Percentiles rank a stretch among this genome's conserved stretches.
phyloP scores from a whole-genome alignment of 441 rosid genomes.

The Populus hybrid region DNA sequence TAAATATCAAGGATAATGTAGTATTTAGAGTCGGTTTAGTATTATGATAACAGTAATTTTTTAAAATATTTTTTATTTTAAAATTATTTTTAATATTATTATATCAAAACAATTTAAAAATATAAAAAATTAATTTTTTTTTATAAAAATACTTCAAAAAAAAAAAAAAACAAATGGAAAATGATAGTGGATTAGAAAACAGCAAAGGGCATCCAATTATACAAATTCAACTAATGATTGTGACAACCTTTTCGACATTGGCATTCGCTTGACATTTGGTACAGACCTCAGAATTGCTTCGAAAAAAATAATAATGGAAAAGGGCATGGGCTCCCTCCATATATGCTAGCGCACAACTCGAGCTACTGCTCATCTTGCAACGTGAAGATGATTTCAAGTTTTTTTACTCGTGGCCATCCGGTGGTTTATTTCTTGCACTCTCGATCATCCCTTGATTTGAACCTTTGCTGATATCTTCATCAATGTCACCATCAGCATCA shows the following conservation, averaged over 20 bases:
- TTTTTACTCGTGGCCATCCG: not conserved
- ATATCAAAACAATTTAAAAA: too few species aligned
- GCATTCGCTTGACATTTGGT: not conserved
- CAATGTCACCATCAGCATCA: not conserved
- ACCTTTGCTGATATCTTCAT: not conserved
- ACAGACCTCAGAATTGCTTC: not conserved
- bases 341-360: not conserved
- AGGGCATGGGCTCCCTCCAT: not conserved
- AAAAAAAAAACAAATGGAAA: too few species aligned
- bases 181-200: not conserved
- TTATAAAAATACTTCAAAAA: too few species aligned
- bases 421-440: not conserved
- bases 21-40: too few species aligned
- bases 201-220: not conserved
- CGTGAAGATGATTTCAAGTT: not conserved
- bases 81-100: too few species aligned
- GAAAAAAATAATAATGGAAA: not conserved
- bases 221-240: not conserved
- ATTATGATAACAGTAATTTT: too few species aligned
- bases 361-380: not conserved
- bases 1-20: too few species aligned
- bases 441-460: not conserved
- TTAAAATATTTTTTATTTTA: too few species aligned
- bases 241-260: not conserved
- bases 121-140: not conserved